Evolutionary conservation across 768 basidiomycete species (phyloP), one percentile per base, ranked within the genome.

Genomic region (Pluteus cervinus): DNA sequence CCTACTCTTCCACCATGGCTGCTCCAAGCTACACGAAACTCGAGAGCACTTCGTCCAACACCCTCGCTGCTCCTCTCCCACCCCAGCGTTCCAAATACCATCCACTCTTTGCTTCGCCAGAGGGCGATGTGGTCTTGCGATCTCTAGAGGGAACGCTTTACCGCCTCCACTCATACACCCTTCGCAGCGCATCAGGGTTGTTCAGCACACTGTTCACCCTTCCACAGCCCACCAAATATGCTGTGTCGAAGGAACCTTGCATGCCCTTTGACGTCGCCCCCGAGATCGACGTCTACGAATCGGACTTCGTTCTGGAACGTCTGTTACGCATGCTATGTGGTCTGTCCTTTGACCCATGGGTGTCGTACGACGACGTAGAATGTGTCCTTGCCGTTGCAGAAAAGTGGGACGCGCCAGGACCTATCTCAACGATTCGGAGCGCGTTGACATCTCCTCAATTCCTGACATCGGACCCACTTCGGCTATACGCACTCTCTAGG

Each of bases 201-300:
- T 79, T 79, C 52, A 61, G 71, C 29, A 67, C 75, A 2, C 73
- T 82, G 57, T 81, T 80, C 55, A 64, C 68, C 15, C 68, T 82
- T 7, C 79, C 80, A 3, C 69, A 73, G 41, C 60, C 61, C 15
- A 39, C 35, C 36, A 37, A 35, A 33, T 33, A 36, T 20, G 17
- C 36, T 24, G 33, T 38, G 21, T 30, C 17, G 24, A 37, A 39
- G 22, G 11, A 44, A 23, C 24, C 32, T n/a, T 32, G 37, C 33
- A n/a, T 24, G n/a, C 31, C 24, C 16, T 20, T 6, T 9, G 22
- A 40, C 29, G 35, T 31, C 9, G 16, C 21, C 14, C 24, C 42
- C 7, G 49, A 51, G 16, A 55, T 69, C 11, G 58, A 64, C 23
- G 60, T 65, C 18, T 64, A 68, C 48, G 65, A 70, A 46, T 44